Evolutionary conservation across 495 filamentous ascomycete genomes (phyloP), one percentile per base, ranked within the genome.

Genomic region (Acidiella bohemica): DNA sequence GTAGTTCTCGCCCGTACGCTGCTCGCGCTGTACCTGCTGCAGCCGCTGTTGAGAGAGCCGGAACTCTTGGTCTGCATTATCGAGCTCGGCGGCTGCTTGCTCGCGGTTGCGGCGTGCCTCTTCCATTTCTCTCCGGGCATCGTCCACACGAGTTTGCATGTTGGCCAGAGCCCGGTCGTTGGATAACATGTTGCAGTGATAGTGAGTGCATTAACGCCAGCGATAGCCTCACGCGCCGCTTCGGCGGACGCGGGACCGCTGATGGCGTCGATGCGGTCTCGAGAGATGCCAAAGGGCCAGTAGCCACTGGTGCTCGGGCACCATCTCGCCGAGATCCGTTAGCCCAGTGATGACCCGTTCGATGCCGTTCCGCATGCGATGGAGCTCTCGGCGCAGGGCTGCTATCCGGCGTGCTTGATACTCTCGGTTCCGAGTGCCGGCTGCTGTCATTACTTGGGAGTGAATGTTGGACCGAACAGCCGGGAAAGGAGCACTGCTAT

Each of bases 321-420:
- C 44, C 16, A 36, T 29, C 33, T 56, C 53, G 28, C 53, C 53
- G 2, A 56, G 27, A 13, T 51, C 51, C 12, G 44, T 39, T 9
- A 56, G 44, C 4, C 53, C 51, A 13, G 53, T 36, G 9, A 56
- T 48, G 26, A 56, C 51, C 14, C 53, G 47, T 28, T 56, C 53
- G 22, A 54, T 53, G 32, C 53, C 51, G 27, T 44, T 51, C 17
- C 53, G 46, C 46, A 56, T 51, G 1, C 51, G 42, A 13, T 47
- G 31, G 11, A 56, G 44, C 39, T 56, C 53, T 18, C 53, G 44
- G 12, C 53, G 51, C 10, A 56, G 41, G 7, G 53, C 53, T 29
- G 53, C 44, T 4, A 56, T 39, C 8, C 51, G 43, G 5, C 53
- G 53, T 22, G 39, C 14, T 35, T 51, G 51, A 19, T 53, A 53